Conservation (phyloP, 176 grass and related monocot genomes). For the Calamus simplicifolius region DNA sequence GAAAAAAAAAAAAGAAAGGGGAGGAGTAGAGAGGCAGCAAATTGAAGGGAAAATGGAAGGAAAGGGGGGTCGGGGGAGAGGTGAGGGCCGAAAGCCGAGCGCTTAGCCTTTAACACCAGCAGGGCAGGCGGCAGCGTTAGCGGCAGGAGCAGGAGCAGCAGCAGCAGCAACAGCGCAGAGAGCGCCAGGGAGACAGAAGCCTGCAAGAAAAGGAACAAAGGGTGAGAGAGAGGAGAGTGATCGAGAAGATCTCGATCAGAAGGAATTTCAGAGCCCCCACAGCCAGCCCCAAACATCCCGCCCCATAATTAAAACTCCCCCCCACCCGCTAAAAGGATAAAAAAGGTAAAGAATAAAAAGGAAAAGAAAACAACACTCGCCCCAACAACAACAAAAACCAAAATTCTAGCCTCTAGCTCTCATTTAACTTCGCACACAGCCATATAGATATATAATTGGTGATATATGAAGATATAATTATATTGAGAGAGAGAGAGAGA, state of each 20-base stretch:
- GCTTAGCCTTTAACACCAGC: slow-evolving; percentile 21
- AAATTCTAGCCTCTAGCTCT: too few species aligned
- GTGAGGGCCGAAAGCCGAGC: slow-evolving; percentile 2
- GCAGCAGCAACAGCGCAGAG: not conserved
- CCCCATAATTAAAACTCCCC: slow-evolving; percentile 12
- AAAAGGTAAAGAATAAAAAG: not conserved
- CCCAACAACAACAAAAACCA: too few species aligned
- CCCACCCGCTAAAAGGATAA: not conserved
- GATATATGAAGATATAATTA: not conserved
- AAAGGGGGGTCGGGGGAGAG: not conserved
- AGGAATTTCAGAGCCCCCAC: slow-evolving; percentile 54
- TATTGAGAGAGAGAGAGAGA: slow-evolving; percentile 11
- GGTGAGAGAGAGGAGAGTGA: slow-evolving; percentile 15
- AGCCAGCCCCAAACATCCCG: slow-evolving; percentile 7
- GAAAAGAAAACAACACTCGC: slow-evolving; percentile 9
- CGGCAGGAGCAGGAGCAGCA: not conserved
- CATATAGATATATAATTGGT: too few species aligned
- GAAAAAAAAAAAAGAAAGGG: not conserved
- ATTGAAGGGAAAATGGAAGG: not conserved
- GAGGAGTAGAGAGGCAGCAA: not conserved
- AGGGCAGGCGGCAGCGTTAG: slow-evolving; percentile 1
- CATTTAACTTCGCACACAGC: too few species aligned
- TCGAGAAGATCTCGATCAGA: slow-evolving; percentile 29
- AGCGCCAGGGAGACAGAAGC: slow-evolving; percentile 10
- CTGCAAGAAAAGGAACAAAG: slow-evolving; percentile 15